phyloP scores from a whole-genome alignment of 208 protist genomes.

The Zelonia costaricensis region DNA sequence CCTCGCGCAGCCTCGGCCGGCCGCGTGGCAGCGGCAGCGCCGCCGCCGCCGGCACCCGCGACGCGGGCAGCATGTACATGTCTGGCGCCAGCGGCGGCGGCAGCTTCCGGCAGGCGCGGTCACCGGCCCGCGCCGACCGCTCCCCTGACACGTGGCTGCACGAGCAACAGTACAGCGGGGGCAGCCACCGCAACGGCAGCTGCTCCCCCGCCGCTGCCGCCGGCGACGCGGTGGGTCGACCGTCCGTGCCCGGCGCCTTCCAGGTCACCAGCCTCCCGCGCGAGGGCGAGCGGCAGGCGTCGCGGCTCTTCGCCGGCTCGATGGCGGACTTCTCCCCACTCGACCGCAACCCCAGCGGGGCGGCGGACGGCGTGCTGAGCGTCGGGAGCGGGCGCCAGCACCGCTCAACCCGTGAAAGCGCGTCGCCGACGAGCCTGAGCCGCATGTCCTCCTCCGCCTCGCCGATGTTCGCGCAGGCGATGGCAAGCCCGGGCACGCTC shows the following conservation, averaged over 20 bases:
- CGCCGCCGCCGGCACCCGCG: not conserved
- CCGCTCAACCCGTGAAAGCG: conserved; percentile 20
- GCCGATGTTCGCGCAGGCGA: conserved; percentile 18
- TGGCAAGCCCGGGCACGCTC: conserved; percentile 6
- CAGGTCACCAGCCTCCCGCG: conserved; percentile 1
- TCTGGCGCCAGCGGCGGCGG: not conserved
- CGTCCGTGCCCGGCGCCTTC: not conserved
- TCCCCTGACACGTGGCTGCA: not conserved
- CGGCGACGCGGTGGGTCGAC: not conserved
- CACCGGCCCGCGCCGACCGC: not conserved
- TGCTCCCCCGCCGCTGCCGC: not conserved
- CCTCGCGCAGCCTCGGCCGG: conserved; percentile 2
- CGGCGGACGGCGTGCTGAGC: not conserved
- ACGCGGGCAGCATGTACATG: not conserved
- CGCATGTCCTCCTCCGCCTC: conserved; percentile 15
- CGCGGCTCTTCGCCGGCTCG: conserved; percentile 10
- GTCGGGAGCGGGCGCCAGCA: conserved; percentile 9
- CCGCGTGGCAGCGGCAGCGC: not conserved
- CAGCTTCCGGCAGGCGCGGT: no score
- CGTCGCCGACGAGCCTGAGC: conserved; percentile 6
- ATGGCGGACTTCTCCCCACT: conserved; percentile 5
- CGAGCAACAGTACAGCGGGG: conserved; percentile 6
- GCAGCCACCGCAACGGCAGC: conserved; percentile 8
- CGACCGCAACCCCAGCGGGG: conserved; percentile 13
- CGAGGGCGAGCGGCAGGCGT: conserved; percentile 10